Base-by-base conservation (phyloP, 768 basidiomycete genomes). In the Termitomyces sp. region DNA sequence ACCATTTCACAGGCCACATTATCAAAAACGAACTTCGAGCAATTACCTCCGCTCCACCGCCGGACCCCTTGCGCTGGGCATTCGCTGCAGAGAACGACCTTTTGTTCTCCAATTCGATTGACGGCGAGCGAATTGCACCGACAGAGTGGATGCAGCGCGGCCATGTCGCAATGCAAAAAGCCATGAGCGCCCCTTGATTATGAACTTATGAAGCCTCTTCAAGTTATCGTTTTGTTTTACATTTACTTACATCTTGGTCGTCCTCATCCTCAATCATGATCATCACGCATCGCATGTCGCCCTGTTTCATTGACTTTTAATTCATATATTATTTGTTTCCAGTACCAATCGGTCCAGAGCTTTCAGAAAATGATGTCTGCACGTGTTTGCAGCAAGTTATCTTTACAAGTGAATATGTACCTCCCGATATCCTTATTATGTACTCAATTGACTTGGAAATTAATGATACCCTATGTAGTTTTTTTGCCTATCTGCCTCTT, bases 1-100 rank as follows among this genome's bases (percentile, higher is more conserved):
- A 89, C 64, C 83, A 88, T 68, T 88, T 87, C 70, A 88, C 87
- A 27, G 76, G 82, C 53, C 83, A 82, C 64, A 85, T 88, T 67
- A 87, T 88, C 62, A 80, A 85, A 81, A 81, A 82, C 62, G 87
- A 88, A 67, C 74, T 89, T 44, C 78, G 74, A 30, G 87, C 85
- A 4, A 78, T 88, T 59, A 85, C 86, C 13, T 81, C 84, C 26
- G 76, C 79, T 20, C 77, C 83, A 4, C 73, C 82, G 22, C 86
- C 86, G n/a, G 78, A 85, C 64, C 81, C 82, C 45, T 68, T 73
- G 34, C 69, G 73, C 37, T 88, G 87, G 87, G 83, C 78, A 22
- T 89, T 88, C 67, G 76, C 78, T 22, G 68, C 76, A 32, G 79
- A 79, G 61, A 88, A 88, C 67, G 80, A 88, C 67, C 69, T 81